Evolutionary conservation across 768 basidiomycete species (phyloP).

Genomic region (Rhodotorula diobovata): DNA sequence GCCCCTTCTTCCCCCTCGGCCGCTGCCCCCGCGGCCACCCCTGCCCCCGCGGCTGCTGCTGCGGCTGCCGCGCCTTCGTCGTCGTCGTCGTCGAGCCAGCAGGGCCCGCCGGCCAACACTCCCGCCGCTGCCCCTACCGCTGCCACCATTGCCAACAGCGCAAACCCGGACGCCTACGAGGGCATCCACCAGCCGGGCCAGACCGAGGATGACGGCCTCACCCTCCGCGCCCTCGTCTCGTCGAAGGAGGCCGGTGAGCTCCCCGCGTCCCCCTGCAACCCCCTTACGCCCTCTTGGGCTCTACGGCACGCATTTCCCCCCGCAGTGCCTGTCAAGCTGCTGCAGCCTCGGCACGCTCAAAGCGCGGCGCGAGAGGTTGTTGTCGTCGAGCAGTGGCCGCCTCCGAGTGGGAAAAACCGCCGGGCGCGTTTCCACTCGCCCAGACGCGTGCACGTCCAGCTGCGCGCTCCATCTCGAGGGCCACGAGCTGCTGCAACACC

Average conservation of each 20-base stretch:
- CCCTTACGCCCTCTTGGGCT: too few relatives aligned
- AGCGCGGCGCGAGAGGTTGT: too few relatives aligned
- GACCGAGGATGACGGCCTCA: slow-evolving; percentile 59
- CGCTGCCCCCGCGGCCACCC: slow-evolving; percentile 6
- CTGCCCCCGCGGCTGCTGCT: slow-evolving; percentile 2
- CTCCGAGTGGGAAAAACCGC: too few relatives aligned
- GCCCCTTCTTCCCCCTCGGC: slow-evolving; percentile 18
- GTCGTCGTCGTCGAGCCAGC: background rate
- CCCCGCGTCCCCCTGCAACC: background rate
- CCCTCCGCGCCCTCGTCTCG: slow-evolving; percentile 88
- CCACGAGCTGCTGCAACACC: too few relatives aligned
- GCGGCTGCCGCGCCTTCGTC: background rate
- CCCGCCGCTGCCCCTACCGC: slow-evolving; percentile 38
- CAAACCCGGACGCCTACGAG: slow-evolving; percentile 60
- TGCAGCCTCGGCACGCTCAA: too few relatives aligned
- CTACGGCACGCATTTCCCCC: background rate
- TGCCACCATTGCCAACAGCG: slow-evolving; percentile 59
- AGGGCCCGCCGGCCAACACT: slow-evolving; percentile 22
- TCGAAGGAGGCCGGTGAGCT: slow-evolving; percentile 58
- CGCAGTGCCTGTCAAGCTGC: too few relatives aligned
- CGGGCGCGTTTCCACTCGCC: too few relatives aligned
- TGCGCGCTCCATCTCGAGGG: too few relatives aligned
- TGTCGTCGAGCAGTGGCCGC: too few relatives aligned
- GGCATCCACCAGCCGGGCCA: slow-evolving; percentile 19
- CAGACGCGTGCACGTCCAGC: too few relatives aligned